A percentile compares a stretch with the other conserved stretches of the same genome.
Evolutionary conservation across 345 rosid species (phyloP).

Genomic region (Cardamine chenopodiifolia): DNA sequence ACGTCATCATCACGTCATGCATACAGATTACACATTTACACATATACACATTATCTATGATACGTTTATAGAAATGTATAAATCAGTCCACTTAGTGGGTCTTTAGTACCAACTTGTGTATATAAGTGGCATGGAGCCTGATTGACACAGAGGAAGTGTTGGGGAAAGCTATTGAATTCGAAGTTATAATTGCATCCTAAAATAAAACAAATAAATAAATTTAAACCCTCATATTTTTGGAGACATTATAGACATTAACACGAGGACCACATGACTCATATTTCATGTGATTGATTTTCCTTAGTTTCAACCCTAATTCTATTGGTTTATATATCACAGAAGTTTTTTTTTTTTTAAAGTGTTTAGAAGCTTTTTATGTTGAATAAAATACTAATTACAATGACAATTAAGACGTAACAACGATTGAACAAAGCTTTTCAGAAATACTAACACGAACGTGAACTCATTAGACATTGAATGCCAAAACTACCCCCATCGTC

Average conservation of each 20-base stretch:
- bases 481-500: conserved; percentile 14
- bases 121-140: conserved; percentile 35
- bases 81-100: conserved; percentile 33
- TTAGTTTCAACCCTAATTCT: background rate
- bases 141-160: conserved; percentile 22
- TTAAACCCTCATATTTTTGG: background rate
- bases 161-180: background rate
- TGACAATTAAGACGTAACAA: background rate
- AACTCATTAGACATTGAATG: background rate
- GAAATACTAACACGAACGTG: background rate
- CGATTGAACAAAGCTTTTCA: background rate
- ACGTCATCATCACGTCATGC: conserved; percentile 43
- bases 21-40: conserved; percentile 20
- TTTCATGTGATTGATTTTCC: background rate
- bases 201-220: background rate
- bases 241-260: background rate
- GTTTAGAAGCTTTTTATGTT: background rate
- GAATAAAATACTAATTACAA: background rate
- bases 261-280: conserved; percentile 19
- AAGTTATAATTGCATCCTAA: background rate
- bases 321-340: background rate
- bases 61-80: background rate
- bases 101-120: conserved; percentile 20
- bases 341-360: background rate
- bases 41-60: background rate